Base-by-base conservation (phyloP, 371 early-diverging fungal species). In the Mortierella sp. region DNA sequence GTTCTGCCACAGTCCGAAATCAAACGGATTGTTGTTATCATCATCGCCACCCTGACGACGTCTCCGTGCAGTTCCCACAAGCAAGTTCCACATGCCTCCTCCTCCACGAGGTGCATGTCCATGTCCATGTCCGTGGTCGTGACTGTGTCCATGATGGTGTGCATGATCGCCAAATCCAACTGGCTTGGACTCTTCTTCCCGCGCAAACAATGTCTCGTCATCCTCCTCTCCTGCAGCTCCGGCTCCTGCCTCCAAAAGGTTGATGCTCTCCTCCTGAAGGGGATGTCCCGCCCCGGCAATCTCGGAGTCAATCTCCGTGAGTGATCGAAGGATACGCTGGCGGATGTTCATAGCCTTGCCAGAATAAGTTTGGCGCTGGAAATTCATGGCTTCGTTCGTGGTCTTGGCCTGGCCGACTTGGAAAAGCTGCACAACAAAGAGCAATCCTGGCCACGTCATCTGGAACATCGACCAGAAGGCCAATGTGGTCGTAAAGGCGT, bases 381-480 rank as follows among this genome's bases (percentile, higher is more conserved):
- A 89, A 55, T 96, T 98, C 71, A 93, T 89, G 53, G 93, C 86
- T 80, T 99, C 99, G 86, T 97, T 97, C 14, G 98, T 98, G 2
- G 99, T 99, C 70, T 90, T 88, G 9, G 90, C 93, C 10, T 88
- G 86, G 0, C 94, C 89, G 29, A 98, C 90, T 81, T 97, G 97
- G 77, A 91, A 94, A 2, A 90, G 70, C 80, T 99, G 99, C 5
- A 91, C 90, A 13, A 87, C 55, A 40, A 96, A 81, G 66, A 99
- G 81, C 70, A 96, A 90, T 24, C 88, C 71, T 19, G 94, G 91
- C 99, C 99, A 99, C 0, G 91, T 82, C 64, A 93, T 78, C 80
- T 98, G 95, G 70, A 96, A 69, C 29, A 88, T 58, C 10, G 90
- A 80, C 96, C 96, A 97, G 13, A 93, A 67, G 0, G 91, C 88